phyloP scores from a whole-genome alignment of 1,139 yeast species.

The Candida tetrigidarum region DNA sequence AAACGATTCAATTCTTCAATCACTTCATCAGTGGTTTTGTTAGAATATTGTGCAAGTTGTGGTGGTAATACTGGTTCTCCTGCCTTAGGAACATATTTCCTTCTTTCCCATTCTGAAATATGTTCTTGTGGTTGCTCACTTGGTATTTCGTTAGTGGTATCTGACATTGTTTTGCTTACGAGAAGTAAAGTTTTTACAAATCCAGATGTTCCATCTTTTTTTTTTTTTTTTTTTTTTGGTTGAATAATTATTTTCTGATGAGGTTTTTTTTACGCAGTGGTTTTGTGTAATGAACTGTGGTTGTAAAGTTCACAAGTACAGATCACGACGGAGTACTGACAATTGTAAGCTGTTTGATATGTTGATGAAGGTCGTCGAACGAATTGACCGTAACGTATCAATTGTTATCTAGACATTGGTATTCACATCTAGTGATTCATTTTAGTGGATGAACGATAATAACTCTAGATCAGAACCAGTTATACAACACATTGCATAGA shows the following conservation, averaged over 20 bases:
- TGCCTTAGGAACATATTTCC: constrained; percentile 67
- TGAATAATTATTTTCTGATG: background rate
- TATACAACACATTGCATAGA: too few species aligned
- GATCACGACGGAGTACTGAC: too few species aligned
- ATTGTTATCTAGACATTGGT: too few species aligned
- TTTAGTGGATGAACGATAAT: too few species aligned
- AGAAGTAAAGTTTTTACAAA: background rate
- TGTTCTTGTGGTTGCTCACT: background rate
- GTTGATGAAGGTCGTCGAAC: too few species aligned
- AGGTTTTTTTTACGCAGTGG: background rate
- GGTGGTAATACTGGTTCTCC: constrained; percentile 88
- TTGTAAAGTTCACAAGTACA: background rate
- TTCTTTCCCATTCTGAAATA: constrained; percentile 54
- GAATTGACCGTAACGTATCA: too few species aligned
- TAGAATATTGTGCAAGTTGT: constrained; percentile 68
- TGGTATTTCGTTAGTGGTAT: background rate
- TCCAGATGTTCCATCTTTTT: background rate
- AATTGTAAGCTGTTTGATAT: too few species aligned
- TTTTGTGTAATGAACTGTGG: background rate
- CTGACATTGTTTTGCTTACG: background rate
- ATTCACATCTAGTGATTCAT: too few species aligned
- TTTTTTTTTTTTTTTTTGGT: too few species aligned
- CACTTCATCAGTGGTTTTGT: constrained; percentile 75
- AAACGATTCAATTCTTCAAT: constrained; percentile 77
- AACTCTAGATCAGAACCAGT: too few species aligned